Evolutionary conservation across 2,329 filamentous ascomycete species (phyloP).

Genomic region (Neurospora sp.): DNA sequence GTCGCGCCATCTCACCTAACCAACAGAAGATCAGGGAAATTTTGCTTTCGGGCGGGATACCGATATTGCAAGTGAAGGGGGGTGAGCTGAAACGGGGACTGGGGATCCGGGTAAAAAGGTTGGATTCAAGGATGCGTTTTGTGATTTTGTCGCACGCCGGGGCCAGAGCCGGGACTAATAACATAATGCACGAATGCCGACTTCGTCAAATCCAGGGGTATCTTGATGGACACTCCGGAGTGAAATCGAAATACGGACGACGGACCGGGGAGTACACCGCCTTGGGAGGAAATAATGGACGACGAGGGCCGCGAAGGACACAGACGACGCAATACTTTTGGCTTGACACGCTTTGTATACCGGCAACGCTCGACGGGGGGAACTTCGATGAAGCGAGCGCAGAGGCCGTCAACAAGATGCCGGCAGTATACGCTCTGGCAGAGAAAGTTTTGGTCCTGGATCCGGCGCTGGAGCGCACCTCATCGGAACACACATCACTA

Average conservation of each 20-base stretch:
- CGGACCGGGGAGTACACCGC: neutral
- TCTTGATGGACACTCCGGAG: conserved; percentile 5
- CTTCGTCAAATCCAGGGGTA: conserved; percentile 11
- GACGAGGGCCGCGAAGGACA: neutral
- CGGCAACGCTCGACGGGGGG: neutral
- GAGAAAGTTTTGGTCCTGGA: conserved; percentile 14
- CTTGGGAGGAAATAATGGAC: neutral
- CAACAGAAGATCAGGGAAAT: conserved; percentile 14
- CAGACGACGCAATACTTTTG: conserved; percentile 10
- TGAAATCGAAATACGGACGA: neutral
- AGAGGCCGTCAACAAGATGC: conserved; percentile 14
- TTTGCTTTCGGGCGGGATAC: conserved; percentile 12
- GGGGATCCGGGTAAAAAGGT: conserved; percentile 7
- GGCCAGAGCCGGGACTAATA: neutral
- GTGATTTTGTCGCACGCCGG: conserved; percentile 14
- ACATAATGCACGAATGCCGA: conserved; percentile 12
- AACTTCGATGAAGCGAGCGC: conserved; percentile 5
- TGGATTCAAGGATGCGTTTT: conserved; percentile 12
- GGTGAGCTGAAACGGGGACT: conserved; percentile 5
- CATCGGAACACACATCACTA: conserved; percentile 9
- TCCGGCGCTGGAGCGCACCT: conserved; percentile 8
- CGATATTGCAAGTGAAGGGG: conserved; percentile 8
- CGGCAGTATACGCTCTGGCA: conserved; percentile 13
- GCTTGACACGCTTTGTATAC: conserved; percentile 17
- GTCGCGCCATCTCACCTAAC: conserved; percentile 10